phyloP scores from a whole-genome alignment of 345 rosid genomes.

The Atalantia buxifolia region DNA sequence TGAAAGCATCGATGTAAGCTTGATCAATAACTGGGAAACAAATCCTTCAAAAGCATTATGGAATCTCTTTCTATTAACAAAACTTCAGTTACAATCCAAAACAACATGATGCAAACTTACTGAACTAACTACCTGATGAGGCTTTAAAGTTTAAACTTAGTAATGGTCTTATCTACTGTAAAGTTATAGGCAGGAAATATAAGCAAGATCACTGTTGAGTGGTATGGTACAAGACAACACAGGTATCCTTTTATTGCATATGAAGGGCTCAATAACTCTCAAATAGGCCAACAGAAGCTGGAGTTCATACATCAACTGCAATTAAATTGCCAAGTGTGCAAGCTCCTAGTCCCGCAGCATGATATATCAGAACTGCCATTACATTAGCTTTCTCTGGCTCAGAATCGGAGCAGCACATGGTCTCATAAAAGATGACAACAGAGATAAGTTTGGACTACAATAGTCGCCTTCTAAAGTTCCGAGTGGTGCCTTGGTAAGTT shows the following conservation, averaged over 20 bases:
- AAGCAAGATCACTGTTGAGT: not conserved
- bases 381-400: conserved; percentile 7
- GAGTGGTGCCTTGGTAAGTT: conserved; percentile 70
- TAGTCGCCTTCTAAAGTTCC: conserved; percentile 67
- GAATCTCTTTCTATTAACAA: not conserved
- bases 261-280: not conserved
- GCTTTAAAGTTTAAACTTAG: not conserved
- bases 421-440: not conserved
- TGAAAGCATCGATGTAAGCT: not conserved
- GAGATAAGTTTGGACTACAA: conserved; percentile 21
- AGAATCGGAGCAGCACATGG: not conserved
- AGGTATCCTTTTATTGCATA: conserved; percentile 16
- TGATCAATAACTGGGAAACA: not conserved
- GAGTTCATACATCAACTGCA: not conserved
- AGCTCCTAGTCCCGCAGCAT: conserved; percentile 14
- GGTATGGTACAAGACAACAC: not conserved
- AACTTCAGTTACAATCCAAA: not conserved
- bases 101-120: not conserved
- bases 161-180: not conserved
- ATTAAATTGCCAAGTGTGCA: conserved; percentile 10
- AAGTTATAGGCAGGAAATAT: not conserved
- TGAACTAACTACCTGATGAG: not conserved
- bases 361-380: conserved; percentile 13
- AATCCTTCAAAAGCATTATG: not conserved
- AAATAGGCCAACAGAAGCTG: not conserved